phyloP scores from a whole-genome alignment of 768 basidiomycete species.

The Podaxis carcinomalis region DNA sequence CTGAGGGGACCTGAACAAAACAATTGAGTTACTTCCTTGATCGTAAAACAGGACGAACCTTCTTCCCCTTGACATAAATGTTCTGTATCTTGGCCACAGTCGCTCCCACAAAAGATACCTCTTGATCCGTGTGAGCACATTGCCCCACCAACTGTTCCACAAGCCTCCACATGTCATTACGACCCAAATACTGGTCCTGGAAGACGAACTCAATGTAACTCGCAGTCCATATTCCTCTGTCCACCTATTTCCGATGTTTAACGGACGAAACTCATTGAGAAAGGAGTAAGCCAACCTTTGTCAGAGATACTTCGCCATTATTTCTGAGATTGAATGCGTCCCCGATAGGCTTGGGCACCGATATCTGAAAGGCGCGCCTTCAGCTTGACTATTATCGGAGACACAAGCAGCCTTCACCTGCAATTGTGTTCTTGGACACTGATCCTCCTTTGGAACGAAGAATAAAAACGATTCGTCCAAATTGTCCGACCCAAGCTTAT shows the following conservation, averaged over 20 bases:
- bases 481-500: constrained; percentile 35
- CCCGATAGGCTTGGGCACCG: constrained; percentile 68
- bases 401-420: constrained; percentile 42
- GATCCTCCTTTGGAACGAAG: constrained; percentile 62
- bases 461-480: constrained; percentile 51
- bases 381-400: not conserved
- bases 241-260: constrained; percentile 45
- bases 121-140: constrained; percentile 81
- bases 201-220: constrained; percentile 83
- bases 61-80: constrained; percentile 68
- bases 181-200: constrained; percentile 91
- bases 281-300: constrained; percentile 44
- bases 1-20: constrained; percentile 69
- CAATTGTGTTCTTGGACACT: constrained; percentile 53
- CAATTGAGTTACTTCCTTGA: not conserved
- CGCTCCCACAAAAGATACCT: constrained; percentile 79
- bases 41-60: constrained; percentile 36
- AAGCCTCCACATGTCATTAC: constrained; percentile 96
- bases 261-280: not conserved
- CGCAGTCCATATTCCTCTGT: constrained; percentile 56
- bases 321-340: constrained; percentile 69
- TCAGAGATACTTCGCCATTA: constrained; percentile 65
- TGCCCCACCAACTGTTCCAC: constrained; percentile 76
- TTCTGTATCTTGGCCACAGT: constrained; percentile 78
- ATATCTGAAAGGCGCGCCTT: constrained; percentile 44